Conservation (phyloP, 2,329 filamentous ascomycete genomes). For the Monosporascus sp. region DNA sequence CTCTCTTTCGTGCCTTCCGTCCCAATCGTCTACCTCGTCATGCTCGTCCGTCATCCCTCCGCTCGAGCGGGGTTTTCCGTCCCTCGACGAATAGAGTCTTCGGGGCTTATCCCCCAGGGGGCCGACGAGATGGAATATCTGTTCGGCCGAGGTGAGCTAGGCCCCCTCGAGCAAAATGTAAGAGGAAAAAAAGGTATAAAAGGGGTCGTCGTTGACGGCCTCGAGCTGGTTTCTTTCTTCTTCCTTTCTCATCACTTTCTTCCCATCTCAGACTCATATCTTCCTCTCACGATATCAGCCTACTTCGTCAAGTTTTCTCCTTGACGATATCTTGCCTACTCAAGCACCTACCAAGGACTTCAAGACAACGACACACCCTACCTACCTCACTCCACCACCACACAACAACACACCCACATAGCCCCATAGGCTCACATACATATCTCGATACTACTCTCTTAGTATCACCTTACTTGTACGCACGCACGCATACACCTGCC, state of each 20-base stretch:
- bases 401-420: neutral
- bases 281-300: constrained; percentile 12
- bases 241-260: constrained; percentile 43
- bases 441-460: constrained; percentile 7
- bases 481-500: constrained; percentile 8
- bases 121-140: constrained; percentile 22
- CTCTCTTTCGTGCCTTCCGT: constrained; percentile 10
- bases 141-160: constrained; percentile 7
- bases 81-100: constrained; percentile 26
- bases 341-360: constrained; percentile 13
- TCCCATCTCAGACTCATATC: constrained; percentile 2
- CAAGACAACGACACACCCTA: constrained; percentile 13
- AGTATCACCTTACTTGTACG: constrained; percentile 2
- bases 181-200: constrained; percentile 55
- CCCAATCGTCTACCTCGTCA: constrained; percentile 21
- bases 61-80: constrained; percentile 31
- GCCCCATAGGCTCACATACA: constrained; percentile 3
- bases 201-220: constrained; percentile 44
- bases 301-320: no score
- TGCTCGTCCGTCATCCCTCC: constrained; percentile 12
- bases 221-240: constrained; percentile 41
- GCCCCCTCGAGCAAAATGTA: neutral
- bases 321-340: constrained; percentile 3
- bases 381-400: neutral
- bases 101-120: constrained; percentile 13